Conservation (phyloP, 2,329 filamentous ascomycete genomes). For the Zalaria sp. region DNA sequence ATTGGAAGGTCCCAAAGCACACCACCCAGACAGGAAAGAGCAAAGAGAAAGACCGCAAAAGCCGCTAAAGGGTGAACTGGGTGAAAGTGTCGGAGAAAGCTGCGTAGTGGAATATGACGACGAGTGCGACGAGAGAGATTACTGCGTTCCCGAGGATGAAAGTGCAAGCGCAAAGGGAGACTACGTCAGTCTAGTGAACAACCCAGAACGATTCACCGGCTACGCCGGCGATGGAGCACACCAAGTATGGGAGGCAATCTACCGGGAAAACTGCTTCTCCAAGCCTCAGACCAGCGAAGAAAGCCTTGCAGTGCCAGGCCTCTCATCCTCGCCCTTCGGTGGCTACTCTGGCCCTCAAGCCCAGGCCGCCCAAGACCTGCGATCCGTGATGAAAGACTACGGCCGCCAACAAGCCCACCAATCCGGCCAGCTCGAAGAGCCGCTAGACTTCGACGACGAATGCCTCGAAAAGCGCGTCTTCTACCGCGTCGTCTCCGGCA, state of each 20-base stretch:
- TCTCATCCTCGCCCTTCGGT: slow-evolving; percentile 19
- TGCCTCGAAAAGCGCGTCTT: slow-evolving; percentile 99
- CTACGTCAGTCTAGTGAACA: slow-evolving; percentile 87
- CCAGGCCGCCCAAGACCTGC: slow-evolving; percentile 46
- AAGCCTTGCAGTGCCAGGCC: slow-evolving; percentile 8
- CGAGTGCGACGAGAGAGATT: slow-evolving; percentile 91
- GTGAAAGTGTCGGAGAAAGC: slow-evolving; percentile 80
- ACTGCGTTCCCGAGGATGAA: slow-evolving; percentile 92
- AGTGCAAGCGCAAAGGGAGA: slow-evolving; percentile 75
- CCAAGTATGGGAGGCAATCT: slow-evolving; percentile 94
- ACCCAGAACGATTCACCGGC: slow-evolving; percentile 90
- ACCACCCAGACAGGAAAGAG: slow-evolving; percentile 64
- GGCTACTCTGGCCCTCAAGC: slow-evolving; percentile 30
- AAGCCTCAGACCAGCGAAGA: slow-evolving; percentile 18
- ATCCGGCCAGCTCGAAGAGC: slow-evolving; percentile 37
- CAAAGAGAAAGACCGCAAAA: slow-evolving; percentile 56
- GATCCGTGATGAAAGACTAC: slow-evolving; percentile 45
- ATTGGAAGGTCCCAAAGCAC: slow-evolving; percentile 78
- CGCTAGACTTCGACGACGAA: slow-evolving; percentile 71
- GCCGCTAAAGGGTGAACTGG: slow-evolving; percentile 70
- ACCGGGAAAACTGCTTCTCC: slow-evolving; percentile 90
- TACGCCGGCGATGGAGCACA: slow-evolving; percentile 73
- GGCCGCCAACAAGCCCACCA: slow-evolving; percentile 43
- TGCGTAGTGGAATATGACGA: slow-evolving; percentile 97
- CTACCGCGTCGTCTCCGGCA: slow-evolving; percentile 85